Evolutionary conservation across 805 yeast species (phyloP), one percentile per base, ranked within the genome.

Genomic region (Komagataella pastoris): DNA sequence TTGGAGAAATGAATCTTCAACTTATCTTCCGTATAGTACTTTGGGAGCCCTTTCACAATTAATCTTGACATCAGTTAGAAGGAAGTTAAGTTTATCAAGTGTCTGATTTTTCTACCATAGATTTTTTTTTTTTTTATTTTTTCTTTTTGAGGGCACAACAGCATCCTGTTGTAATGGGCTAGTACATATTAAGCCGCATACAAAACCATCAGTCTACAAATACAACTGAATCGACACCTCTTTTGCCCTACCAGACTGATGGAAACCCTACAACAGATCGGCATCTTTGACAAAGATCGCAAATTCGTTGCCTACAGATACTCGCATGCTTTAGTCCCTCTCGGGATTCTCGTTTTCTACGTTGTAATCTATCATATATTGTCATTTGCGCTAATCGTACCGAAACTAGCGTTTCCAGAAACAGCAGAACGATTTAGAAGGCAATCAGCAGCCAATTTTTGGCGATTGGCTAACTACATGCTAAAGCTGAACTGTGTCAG

Each of bases 1-100:
- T 59, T 55, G 24, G 68, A 64, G 61, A 91, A 91, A 61, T 82
- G 88, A 30, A 75, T 77, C 55, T 73, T 73, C 52, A 91, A 68
- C 56, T 83, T 79, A 2, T 79, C 88, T 63, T 91, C 97, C 0
- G 82, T 78, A 54, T 80, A 75, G 63, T 85, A 86, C 56, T 73
- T 70, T 7, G 98, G 98, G 50, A 91, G 74, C 47, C 95, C 93
- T 65, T 88, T 91, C 6, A 91, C 95, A 59, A 91, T 91, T 51
- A 91, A 76, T 68, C 98, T 85, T 18, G 98, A 90, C 83, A 78
- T 78, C 6, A 18, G 23, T 21, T 21, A 3, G 46, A 3, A 7
- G 14, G n/a, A 17, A 10, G 47, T 19, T 12, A 45, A 12, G 14
- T 45, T 45, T 8, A 19, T 5, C 12, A 19, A 19, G 17, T 19